Percentiles rank a stretch among this genome's conserved stretches.
These are phyloP conservation scores for Acrocalymma vagum DNA, from an alignment of 2,329 filamentous ascomycete species.

Conservation along the genomic window DNA sequence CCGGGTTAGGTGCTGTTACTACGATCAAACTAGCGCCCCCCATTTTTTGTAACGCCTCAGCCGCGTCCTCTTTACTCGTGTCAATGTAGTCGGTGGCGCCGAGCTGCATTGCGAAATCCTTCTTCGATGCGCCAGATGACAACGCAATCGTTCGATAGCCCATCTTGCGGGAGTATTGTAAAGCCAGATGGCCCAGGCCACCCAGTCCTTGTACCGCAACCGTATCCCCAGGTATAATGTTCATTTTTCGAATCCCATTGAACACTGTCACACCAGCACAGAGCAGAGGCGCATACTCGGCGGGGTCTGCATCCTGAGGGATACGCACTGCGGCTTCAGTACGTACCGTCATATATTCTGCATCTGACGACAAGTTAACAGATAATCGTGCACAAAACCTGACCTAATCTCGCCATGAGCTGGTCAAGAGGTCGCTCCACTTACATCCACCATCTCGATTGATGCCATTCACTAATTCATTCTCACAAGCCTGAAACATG, in stretches of 20 bases:
- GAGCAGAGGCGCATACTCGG: conserved; percentile 56
- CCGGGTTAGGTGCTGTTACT: conserved; percentile 68
- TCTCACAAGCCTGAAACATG: conserved; percentile 74
- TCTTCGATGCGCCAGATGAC: conserved; percentile 60
- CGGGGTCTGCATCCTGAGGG: conserved; percentile 56
- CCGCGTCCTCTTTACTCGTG: conserved; percentile 60
- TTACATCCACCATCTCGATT: conserved; percentile 71
- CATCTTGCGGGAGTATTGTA: conserved; percentile 62
- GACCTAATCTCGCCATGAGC: too few relatives aligned
- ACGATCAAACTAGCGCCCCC: conserved; percentile 71
- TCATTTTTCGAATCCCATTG: conserved; percentile 60
- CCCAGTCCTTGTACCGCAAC: conserved; percentile 64
- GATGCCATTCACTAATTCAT: conserved; percentile 70
- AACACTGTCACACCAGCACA: conserved; percentile 61
- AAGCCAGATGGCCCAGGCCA: conserved; percentile 61
- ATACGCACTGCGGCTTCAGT: conserved; percentile 67
- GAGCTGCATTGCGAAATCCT: conserved; percentile 61
- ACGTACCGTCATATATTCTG: conserved; percentile 69
- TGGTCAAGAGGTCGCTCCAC: too few relatives aligned
- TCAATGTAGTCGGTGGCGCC: conserved; percentile 67
- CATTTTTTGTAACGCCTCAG: conserved; percentile 60
- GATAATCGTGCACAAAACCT: too few relatives aligned
- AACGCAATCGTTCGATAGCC: conserved; percentile 62
- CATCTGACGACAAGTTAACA: conserved; percentile 43
- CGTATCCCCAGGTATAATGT: conserved; percentile 53